Evolutionary conservation across 495 filamentous ascomycete species (phyloP), one percentile per base, ranked within the genome.

Genomic region (Hypoxylon cercidicola): DNA sequence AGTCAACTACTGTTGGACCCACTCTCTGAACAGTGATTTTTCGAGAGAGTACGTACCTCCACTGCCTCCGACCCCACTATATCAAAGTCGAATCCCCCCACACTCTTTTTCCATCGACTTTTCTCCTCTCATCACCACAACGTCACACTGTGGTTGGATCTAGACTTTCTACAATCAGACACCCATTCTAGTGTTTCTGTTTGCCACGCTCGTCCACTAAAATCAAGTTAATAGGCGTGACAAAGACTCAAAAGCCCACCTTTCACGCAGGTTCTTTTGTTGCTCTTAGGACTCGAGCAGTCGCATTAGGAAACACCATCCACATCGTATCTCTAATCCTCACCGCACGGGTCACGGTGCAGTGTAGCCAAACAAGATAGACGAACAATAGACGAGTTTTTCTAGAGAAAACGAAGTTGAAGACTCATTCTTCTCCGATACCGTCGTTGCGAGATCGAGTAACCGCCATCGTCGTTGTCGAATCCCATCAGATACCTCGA

Each of bases 351-450:
- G 57, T 63, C 60, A 62, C 66, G 64, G 69, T 74, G 71, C 69
- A 71, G 65, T 74, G 69, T 72, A 72, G 64, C 57, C 64, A 62
- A 56, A 44, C 3, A 40, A 72, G 54, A 69, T 72, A 70, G 71
- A 68, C 55, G 35, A 63, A 68, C 68, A 73, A 73, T 60, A 72
- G 51, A 68, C 67, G 69, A 74, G 25, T 53, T 56, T 66, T 60
- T 34, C 43, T 55, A 72, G 56, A 65, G 41, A 37, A 46, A 32
- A 18, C 19, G 50, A 60, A 55, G 45, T 55, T 52, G 54, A 63
- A 55, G 44, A 60, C 15, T 58, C 44, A 40, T 45, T 44, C 30
- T 60, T 63, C 50, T 55, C 52, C 65, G 59, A 64, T 66, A 39
- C 50, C 65, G 65, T 71, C 68, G 71, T 63, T 56, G 68, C 66